Evolutionary conservation across 768 basidiomycete species (phyloP), one percentile per base, ranked within the genome.

Genomic region (Pleurotus citrinopileatus): DNA sequence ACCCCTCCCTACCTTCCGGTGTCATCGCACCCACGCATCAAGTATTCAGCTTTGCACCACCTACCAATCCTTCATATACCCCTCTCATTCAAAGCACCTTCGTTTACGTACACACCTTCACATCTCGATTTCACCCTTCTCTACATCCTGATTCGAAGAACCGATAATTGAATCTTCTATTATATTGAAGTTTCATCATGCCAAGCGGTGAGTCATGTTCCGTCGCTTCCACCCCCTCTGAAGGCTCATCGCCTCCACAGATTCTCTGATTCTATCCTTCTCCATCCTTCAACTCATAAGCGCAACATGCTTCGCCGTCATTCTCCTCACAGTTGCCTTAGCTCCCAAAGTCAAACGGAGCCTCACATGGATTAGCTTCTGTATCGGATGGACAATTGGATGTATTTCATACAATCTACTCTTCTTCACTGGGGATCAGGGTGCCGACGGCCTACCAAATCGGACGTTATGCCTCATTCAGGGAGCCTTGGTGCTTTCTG

Each of bases 331-430:
- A 4, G 28, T 36, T 17, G n/a, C 20, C 4, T 26, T 50, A 3
- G 5, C 48, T 7, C 20, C 28, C 19, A 20, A 20, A 5, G 48
- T 50, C 20, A 50, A n/a, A 8, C 34, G 48, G 22, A 50, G 48
- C 22, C n/a, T 12, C 10, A 17, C 48, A 3, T 36, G 48, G 29
- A 23, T 50, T 32, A 37, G 48, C 34, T 51, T 51, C 22, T 51
- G 29, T 22, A 23, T 37, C 32, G 48, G 48, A 12, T 51, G 48
- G 48, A 37, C 32, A 22, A 51, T 51, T n/a, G 29, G 22, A 23
- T 36, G 48, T 23, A 10, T 51, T 13, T 34, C 48, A 12, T 51
- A 50, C 23, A 26, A 51, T 25, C 19, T 51, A 8, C 48, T 51
- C 6, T 51, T 51, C 34, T 37, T 36, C 32, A 17, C 48, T 34